These are phyloP conservation scores for Lyophyllum semitale DNA, from an alignment of 768 basidiomycete species.

Conservation along the genomic window DNA sequence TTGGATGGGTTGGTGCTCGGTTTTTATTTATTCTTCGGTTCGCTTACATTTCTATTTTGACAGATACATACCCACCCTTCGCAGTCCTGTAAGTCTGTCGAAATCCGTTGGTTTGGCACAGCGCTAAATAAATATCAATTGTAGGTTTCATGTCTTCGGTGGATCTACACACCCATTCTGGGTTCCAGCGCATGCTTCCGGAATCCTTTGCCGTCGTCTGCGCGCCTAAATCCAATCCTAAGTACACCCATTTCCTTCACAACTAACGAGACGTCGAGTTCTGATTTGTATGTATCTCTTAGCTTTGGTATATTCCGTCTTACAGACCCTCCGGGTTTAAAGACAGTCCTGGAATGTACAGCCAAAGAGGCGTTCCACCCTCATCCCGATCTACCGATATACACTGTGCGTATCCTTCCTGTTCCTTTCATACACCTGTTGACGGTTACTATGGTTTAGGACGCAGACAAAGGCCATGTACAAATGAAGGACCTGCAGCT, in stretches of 20 bases:
- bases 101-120: not conserved
- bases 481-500: constrained; percentile 70
- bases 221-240: constrained; percentile 77
- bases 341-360: constrained; percentile 67
- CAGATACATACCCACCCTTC: constrained; percentile 94
- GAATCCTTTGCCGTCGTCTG: constrained; percentile 95
- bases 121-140: constrained; percentile 3
- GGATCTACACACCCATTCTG: constrained; percentile 89
- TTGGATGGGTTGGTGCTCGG: constrained; percentile 78
- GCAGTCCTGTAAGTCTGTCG: constrained; percentile 68
- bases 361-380: constrained; percentile 84
- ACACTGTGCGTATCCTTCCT: constrained; percentile 62
- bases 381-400: constrained; percentile 81
- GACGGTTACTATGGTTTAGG: constrained; percentile 40
- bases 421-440: not conserved
- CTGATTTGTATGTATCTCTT: not conserved
- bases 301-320: constrained; percentile 90
- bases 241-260: constrained; percentile 41
- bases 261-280: not conserved
- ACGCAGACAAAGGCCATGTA: constrained; percentile 85
- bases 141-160: constrained; percentile 92
- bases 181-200: constrained; percentile 86
- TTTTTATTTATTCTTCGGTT: constrained; percentile 7
- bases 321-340: constrained; percentile 84
- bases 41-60: not conserved